A percentile compares a stretch with the other conserved stretches of the same genome.
phyloP scores from a whole-genome alignment of 176 grass and related monocot species.

The barley (Hordeum vulgare) region DNA sequence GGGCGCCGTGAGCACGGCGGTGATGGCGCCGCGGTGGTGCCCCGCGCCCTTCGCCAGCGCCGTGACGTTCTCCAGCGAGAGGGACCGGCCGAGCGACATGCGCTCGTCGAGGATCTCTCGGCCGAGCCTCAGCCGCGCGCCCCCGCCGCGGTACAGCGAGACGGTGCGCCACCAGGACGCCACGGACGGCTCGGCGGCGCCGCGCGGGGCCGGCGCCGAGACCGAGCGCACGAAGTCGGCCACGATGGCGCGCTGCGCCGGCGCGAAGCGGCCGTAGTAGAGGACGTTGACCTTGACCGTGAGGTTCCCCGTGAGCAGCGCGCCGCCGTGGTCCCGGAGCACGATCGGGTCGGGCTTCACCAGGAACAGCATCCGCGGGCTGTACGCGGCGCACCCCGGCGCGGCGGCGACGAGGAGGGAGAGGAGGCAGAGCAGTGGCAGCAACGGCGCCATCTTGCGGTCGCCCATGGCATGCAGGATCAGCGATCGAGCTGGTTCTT shows the following conservation, averaged over 20 bases:
- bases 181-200: slow-evolving; percentile 37
- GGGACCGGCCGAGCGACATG: slow-evolving; percentile 46
- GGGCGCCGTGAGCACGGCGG: slow-evolving; percentile 55
- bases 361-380: slow-evolving; percentile 54
- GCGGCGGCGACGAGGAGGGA: neutral
- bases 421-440: slow-evolving; percentile 8
- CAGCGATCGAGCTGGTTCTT: neutral
- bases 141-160: slow-evolving; percentile 44
- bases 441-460: neutral
- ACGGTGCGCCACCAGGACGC: slow-evolving; percentile 77
- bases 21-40: slow-evolving; percentile 46
- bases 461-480: slow-evolving; percentile 10
- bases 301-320: slow-evolving; percentile 60
- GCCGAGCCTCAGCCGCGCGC: slow-evolving; percentile 41
- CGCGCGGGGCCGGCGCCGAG: neutral
- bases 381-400: slow-evolving; percentile 19
- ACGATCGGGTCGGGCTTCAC: slow-evolving; percentile 61
- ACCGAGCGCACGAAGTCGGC: slow-evolving; percentile 63
- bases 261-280: slow-evolving; percentile 72
- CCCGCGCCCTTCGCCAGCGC: slow-evolving; percentile 35
- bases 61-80: slow-evolving; percentile 49
- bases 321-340: slow-evolving; percentile 58
- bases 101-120: slow-evolving; percentile 30
- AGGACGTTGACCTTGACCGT: slow-evolving; percentile 67
- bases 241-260: slow-evolving; percentile 50